Evolutionary conservation across 1,284 basidiomycete genomes (phyloP), one percentile per base, ranked within the genome.

Genomic region (Tilletia caries): DNA sequence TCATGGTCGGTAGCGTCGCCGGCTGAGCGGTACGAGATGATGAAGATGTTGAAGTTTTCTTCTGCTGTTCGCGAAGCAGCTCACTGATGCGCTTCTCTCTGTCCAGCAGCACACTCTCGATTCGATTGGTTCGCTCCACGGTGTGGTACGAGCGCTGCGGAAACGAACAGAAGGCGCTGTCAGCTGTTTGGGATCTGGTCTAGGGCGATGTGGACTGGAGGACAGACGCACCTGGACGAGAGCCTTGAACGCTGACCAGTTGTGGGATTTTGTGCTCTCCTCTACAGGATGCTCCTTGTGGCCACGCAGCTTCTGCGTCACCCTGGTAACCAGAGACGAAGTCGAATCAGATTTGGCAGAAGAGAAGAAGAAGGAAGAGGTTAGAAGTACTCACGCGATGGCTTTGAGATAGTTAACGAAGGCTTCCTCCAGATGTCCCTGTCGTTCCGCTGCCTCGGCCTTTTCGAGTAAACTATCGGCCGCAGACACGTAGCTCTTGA

Each of bases 371-470:
- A 20, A 50, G 1, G n/a, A 20, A 50, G 25, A n/a, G 48, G n/a
- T 20, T 13, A 25, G 2, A 29, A 37, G n/a, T 29, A 46, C 41
- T 65, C 25, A 46, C 64, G 37, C 64, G 8, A 43, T 43, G 0
- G 79, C 75, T 68, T 81, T 83, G 68, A 82, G 74, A 64, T 83
- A 83, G 74, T 82, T 81, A 71, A 83, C 79, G 66, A 83, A 83
- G 34, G 82, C 82, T 23, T 76, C 71, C 65, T 82, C 82, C 44
- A 82, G 69, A 65, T 79, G 73, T n/a, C 74, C 79, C 68, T 79
- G 77, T 23, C 72, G 74, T 46, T 83, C 79, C n/a, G 75, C 76
- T 15, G 76, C 75, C 67, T 79, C 70, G 18, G 82, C 82, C 66
- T 80, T 82, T 32, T 82, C 82, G 62, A 81, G 73, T n/a, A 83